These are phyloP conservation scores for Rubia yunnanensis DNA, from an alignment of 257 asterid genomes.

Conservation along the genomic window DNA sequence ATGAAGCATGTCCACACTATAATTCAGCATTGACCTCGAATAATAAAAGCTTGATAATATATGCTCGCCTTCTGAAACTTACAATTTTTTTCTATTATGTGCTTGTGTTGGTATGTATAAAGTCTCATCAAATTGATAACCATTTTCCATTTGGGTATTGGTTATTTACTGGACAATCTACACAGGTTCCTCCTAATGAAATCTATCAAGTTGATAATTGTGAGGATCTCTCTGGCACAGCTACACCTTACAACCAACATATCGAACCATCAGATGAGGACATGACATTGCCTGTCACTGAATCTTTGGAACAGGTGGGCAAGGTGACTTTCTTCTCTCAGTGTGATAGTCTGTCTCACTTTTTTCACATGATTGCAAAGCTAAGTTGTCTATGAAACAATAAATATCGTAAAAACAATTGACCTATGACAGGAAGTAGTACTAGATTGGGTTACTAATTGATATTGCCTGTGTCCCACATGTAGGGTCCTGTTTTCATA, in stretches of 20 bases:
- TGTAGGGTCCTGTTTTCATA: not conserved
- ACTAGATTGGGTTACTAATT: not conserved
- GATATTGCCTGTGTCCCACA: not conserved
- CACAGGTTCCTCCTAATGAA: constrained; percentile 75
- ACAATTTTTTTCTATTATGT: not conserved
- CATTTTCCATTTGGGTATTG: not conserved
- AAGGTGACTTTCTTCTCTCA: constrained; percentile 32
- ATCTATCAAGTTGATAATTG: constrained; percentile 52
- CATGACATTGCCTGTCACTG: constrained; percentile 27
- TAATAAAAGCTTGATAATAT: not conserved
- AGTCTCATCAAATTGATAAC: not conserved
- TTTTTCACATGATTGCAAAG: not conserved
- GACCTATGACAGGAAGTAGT: not conserved
- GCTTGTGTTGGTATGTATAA: not conserved
- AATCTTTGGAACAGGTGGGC: constrained; percentile 22
- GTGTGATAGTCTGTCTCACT: not conserved
- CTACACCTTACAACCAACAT: constrained; percentile 25
- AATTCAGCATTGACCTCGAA: not conserved
- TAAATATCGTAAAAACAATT: not conserved
- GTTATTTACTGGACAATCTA: constrained; percentile 8
- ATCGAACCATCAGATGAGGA: constrained; percentile 38
- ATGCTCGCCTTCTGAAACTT: not conserved
- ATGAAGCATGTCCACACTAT: not conserved
- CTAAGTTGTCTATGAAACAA: not conserved
- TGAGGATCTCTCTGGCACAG: constrained; percentile 34